A percentile compares a stretch with the other conserved stretches of the same genome.
Conservation (phyloP, 139 green algal genomes). For the Edaphochlamys debaryana region DNA sequence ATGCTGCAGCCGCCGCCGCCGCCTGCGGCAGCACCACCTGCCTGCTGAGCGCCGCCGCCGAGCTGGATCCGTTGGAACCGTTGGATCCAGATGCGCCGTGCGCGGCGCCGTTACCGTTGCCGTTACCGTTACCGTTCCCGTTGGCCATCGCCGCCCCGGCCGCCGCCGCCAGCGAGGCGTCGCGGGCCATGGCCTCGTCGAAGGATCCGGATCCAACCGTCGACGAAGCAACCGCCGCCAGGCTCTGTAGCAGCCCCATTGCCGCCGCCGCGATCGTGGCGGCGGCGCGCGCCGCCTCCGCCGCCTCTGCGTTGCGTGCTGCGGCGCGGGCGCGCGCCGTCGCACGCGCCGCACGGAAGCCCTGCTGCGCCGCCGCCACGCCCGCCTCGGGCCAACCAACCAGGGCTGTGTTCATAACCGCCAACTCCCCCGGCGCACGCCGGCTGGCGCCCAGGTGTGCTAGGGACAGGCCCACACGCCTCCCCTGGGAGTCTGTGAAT, state of each 20-base stretch:
- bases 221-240: background rate
- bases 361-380: constrained; percentile 11
- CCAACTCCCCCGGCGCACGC: constrained; percentile 13
- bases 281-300: background rate
- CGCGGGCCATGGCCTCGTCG: no score
- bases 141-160: no score
- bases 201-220: background rate
- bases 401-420: constrained; percentile 16
- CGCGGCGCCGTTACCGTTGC: no score
- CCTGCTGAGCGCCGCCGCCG: no score
- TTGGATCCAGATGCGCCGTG: no score
- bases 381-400: constrained; percentile 7
- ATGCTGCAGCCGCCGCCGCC: no score
- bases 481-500: constrained; percentile 15
- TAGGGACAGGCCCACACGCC: constrained; percentile 8
- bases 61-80: no score
- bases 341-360: constrained; percentile 1
- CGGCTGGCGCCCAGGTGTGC: constrained; percentile 24
- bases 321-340: background rate
- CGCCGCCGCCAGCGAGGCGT: no score
- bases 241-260: background rate
- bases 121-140: no score
- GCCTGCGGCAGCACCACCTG: no score
- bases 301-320: background rate
- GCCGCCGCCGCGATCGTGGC: background rate